phyloP scores from a whole-genome alignment of 495 filamentous ascomycete genomes.

The Penicillium soppii region DNA sequence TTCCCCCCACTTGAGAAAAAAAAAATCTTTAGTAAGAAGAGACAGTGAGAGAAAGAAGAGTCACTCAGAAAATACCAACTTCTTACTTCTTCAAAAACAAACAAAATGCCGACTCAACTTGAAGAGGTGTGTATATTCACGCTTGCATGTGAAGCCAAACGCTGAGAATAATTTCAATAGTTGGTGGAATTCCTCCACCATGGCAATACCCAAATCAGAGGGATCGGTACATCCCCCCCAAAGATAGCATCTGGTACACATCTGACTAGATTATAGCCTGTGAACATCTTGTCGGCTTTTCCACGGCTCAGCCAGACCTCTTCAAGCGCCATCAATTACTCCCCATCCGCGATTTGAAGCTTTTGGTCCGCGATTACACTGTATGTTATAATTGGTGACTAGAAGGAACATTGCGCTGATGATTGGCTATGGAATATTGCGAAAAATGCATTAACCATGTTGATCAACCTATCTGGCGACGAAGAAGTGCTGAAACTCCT shows the following conservation, averaged over 20 bases:
- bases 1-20: conserved; percentile 22
- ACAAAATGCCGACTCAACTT: conserved; percentile 73
- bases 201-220: conserved; percentile 81
- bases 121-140: conserved; percentile 63
- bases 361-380: conserved; percentile 77
- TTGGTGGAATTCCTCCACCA: conserved; percentile 90
- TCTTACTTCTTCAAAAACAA: neutral
- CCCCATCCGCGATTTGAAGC: conserved; percentile 84
- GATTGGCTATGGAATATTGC: conserved; percentile 66
- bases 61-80: too few species aligned
- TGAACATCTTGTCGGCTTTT: conserved; percentile 85
- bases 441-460: conserved; percentile 86
- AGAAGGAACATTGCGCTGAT: conserved; percentile 4
- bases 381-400: conserved; percentile 46
- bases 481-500: conserved; percentile 68
- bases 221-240: conserved; percentile 53
- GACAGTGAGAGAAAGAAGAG: too few species aligned
- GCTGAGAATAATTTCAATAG: conserved; percentile 39
- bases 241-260: neutral
- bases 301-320: conserved; percentile 68
- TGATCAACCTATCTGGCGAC: conserved; percentile 87
- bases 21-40: too few species aligned
- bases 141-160: neutral
- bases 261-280: conserved; percentile 51
- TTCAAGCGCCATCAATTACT: conserved; percentile 81